Evolutionary conservation across 768 basidiomycete species (phyloP).

Genomic region (Brasilioporus rufonigricans): DNA sequence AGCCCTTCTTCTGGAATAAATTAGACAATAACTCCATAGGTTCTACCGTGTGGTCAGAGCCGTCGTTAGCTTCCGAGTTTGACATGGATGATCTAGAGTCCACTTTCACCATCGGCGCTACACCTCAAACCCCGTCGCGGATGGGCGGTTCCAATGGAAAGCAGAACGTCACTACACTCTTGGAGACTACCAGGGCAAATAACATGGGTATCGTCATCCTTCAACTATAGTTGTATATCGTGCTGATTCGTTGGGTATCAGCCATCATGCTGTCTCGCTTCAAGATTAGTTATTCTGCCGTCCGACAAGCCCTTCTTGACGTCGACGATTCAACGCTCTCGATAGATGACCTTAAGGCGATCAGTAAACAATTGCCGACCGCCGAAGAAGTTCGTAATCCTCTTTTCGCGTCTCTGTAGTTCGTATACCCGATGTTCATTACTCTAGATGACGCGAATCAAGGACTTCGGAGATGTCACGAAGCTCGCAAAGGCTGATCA

Average conservation of each 20-base stretch:
- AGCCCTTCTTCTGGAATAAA: conserved; percentile 94
- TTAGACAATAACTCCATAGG: conserved; percentile 41
- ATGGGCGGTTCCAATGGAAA: conserved; percentile 43
- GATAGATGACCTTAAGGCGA: conserved; percentile 72
- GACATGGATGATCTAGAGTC: conserved; percentile 71
- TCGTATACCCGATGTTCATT: background rate
- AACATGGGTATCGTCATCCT: conserved; percentile 61
- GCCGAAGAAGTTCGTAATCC: conserved; percentile 63
- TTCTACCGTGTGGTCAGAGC: conserved; percentile 71
- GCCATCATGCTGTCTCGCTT: conserved; percentile 85
- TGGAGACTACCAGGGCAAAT: conserved; percentile 81
- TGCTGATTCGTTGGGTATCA: conserved; percentile 27
- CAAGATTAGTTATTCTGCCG: conserved; percentile 59
- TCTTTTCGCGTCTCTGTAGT: background rate
- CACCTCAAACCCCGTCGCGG: conserved; percentile 42
- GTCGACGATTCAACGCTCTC: conserved; percentile 67
- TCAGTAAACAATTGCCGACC: conserved; percentile 75
- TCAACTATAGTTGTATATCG: background rate
- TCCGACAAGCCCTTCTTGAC: conserved; percentile 68
- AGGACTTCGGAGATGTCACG: conserved; percentile 65
- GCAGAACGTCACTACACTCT: conserved; percentile 63
- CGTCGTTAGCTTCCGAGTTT: conserved; percentile 41
- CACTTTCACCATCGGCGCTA: conserved; percentile 62
- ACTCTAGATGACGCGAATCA: conserved; percentile 57
- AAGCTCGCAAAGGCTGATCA: conserved; percentile 83